Evolutionary conservation across 768 basidiomycete genomes (phyloP).

Genomic region (Lentinula detonsa): DNA sequence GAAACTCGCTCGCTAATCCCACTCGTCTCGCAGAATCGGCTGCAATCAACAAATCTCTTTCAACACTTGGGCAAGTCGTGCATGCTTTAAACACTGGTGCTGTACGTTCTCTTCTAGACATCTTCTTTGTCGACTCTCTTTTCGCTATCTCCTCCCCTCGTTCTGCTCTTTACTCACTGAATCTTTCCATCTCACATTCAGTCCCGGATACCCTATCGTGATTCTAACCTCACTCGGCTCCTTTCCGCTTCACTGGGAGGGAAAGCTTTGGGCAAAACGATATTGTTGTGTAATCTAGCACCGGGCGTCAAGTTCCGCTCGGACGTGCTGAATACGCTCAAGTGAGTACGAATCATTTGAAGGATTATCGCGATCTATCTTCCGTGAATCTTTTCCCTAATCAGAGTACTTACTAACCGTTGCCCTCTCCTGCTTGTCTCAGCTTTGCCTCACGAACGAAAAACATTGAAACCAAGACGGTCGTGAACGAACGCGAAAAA

Average conservation of each 20-base stretch:
- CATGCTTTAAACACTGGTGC: conserved; percentile 74
- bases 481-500: conserved; percentile 71
- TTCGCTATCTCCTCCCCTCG: neutral
- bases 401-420: neutral
- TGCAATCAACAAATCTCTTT: conserved; percentile 87
- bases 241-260: conserved; percentile 90
- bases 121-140: neutral
- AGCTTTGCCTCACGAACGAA: conserved; percentile 84
- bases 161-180: neutral
- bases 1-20: conserved; percentile 53
- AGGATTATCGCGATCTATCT: no score
- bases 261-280: conserved; percentile 49
- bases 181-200: conserved; percentile 17
- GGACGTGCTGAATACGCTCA: conserved; percentile 89
- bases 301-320: conserved; percentile 80
- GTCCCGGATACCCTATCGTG: conserved; percentile 84
- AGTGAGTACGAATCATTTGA: conserved; percentile 37
- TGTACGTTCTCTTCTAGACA: conserved; percentile 13
- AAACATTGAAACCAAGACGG: conserved; percentile 79
- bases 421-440: conserved; percentile 6
- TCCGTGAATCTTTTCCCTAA: neutral
- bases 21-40: conserved; percentile 85
- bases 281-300: conserved; percentile 84
- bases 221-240: conserved; percentile 84
- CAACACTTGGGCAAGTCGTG: conserved; percentile 83